Conservation (phyloP, 2,329 filamentous ascomycete genomes). For the Arthrobotrys musiformis region DNA sequence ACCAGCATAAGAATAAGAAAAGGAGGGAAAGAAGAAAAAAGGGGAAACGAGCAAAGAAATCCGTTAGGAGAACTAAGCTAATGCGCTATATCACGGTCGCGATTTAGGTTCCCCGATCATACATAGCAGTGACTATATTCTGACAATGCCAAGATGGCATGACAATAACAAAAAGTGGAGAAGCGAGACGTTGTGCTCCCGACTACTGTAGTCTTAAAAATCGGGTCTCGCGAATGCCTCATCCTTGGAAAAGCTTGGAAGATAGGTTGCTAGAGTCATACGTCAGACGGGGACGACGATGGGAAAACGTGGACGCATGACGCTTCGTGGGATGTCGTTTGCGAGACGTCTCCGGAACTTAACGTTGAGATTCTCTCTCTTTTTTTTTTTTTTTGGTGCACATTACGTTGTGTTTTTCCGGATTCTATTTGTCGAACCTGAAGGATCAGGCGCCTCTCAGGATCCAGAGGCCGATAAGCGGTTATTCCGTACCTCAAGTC, state of each 20-base stretch:
- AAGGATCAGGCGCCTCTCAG: constrained; percentile 54
- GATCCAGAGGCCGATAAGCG: constrained; percentile 44
- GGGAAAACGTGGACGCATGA: constrained; percentile 33
- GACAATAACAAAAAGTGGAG: constrained; percentile 19
- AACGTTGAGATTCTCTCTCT: constrained; percentile 16
- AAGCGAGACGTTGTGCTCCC: neutral
- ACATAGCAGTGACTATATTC: constrained; percentile 29
- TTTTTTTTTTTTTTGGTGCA: neutral
- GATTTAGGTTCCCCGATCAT: neutral
- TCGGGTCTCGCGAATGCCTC: constrained; percentile 12
- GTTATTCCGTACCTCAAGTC: neutral
- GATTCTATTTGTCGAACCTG: neutral
- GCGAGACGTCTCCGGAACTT: neutral
- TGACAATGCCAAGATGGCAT: neutral
- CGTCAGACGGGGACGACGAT: constrained; percentile 34
- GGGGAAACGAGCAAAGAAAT: neutral
- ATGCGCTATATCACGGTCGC: neutral
- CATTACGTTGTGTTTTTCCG: constrained; percentile 18
- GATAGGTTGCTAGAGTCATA: constrained; percentile 37
- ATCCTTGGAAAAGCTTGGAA: constrained; percentile 10
- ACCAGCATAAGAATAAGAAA: neutral
- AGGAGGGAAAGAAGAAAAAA: no score
- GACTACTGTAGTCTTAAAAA: neutral
- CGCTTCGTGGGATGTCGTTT: constrained; percentile 10
- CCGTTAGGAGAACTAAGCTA: neutral